These are phyloP conservation scores for Vitellaria paradoxa DNA, from an alignment of 179 eudicot species.

Conservation along the genomic window DNA sequence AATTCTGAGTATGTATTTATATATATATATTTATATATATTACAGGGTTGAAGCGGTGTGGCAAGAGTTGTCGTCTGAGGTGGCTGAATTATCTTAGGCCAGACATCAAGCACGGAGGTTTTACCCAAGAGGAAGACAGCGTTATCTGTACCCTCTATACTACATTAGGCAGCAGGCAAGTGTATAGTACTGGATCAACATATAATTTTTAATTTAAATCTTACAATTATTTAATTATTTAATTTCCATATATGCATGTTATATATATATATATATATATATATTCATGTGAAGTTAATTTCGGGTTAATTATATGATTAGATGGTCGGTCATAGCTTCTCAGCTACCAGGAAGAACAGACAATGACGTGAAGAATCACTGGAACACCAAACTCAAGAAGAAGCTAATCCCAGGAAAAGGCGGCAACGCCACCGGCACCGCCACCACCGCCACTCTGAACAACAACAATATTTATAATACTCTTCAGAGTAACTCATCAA, in stretches of 20 bases:
- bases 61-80: conserved; percentile 71
- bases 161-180: conserved; percentile 66
- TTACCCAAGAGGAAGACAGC: conserved; percentile 61
- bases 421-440: background rate
- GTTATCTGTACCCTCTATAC: conserved; percentile 43
- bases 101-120: conserved; percentile 62
- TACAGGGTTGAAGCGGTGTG: conserved; percentile 62
- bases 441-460: background rate
- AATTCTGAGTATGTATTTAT: too few species aligned
- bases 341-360: conserved; percentile 65
- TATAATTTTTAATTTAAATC: too few species aligned
- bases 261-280: background rate
- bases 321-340: conserved; percentile 69
- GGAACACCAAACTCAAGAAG: conserved; percentile 70
- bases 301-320: conserved; percentile 16
- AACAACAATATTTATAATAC: background rate
- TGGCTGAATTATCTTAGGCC: conserved; percentile 83
- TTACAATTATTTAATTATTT: too few species aligned
- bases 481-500: background rate
- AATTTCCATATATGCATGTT: too few species aligned
- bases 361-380: conserved; percentile 65
- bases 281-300: background rate
- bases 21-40: too few species aligned
- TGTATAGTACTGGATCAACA: background rate
- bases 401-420: conserved; percentile 23